These are phyloP conservation scores for Naganishia kalamii DNA, from an alignment of 768 basidiomycete species.

Conservation along the genomic window DNA sequence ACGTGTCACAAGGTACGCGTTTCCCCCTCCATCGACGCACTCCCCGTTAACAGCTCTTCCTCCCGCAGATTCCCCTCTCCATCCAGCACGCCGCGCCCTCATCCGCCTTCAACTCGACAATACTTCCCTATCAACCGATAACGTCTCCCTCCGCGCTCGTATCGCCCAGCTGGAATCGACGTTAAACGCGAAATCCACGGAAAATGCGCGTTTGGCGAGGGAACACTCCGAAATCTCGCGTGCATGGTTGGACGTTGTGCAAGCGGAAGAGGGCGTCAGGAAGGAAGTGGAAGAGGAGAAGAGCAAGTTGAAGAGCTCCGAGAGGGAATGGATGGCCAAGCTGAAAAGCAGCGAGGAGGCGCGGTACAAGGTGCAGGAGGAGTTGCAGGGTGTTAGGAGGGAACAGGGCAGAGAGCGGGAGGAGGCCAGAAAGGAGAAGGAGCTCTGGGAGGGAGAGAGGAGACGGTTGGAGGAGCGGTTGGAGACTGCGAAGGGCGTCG, in stretches of 20 bases:
- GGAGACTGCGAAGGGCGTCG: conserved; percentile 25
- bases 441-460: conserved; percentile 21
- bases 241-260: conserved; percentile 29
- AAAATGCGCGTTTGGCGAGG: conserved; percentile 32
- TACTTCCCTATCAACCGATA: conserved; percentile 25
- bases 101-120: conserved; percentile 15
- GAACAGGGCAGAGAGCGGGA: conserved; percentile 19
- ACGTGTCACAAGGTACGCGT: not conserved
- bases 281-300: conserved; percentile 31
- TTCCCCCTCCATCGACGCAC: no score
- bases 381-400: conserved; percentile 12
- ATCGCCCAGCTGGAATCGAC: conserved; percentile 16
- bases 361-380: conserved; percentile 16
- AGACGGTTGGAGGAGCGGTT: conserved; percentile 28
- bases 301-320: conserved; percentile 10
- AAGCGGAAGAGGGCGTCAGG: conserved; percentile 28
- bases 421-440: conserved; percentile 25
- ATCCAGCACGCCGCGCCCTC: conserved; percentile 21
- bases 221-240: conserved; percentile 32
- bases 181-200: conserved; percentile 28
- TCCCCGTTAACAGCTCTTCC: not conserved
- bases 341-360: conserved; percentile 11
- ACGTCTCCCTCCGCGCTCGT: conserved; percentile 24
- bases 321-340: conserved; percentile 30
- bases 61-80: conserved; percentile 18